A percentile compares a stretch with the other conserved stretches of the same genome.
phyloP scores from a whole-genome alignment of 169 alveolate genomes.

The Toxoplasma gondii region DNA sequence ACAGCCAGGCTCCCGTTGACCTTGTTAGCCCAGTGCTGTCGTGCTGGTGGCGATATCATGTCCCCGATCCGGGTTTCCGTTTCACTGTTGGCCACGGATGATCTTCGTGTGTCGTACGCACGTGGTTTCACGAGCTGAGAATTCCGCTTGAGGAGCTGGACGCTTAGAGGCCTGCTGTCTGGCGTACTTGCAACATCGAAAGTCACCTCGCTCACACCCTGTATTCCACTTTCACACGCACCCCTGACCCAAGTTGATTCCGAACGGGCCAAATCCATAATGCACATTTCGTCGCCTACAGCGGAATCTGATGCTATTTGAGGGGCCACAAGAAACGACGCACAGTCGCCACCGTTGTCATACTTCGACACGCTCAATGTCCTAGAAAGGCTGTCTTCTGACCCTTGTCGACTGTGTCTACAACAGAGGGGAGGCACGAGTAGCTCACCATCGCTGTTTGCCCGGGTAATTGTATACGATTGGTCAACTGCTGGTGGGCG shows the following conservation, averaged over 20 bases:
- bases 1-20: no score
- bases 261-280: not conserved
- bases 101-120: not conserved
- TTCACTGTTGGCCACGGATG: no score
- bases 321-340: not conserved
- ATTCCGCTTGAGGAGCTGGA: not conserved
- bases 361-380: not conserved
- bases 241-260: not conserved
- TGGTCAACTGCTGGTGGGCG: not conserved
- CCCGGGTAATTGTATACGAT: not conserved
- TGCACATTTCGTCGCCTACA: not conserved
- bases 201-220: not conserved
- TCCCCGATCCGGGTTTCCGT: no score
- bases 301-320: not conserved
- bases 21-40: no score
- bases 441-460: not conserved
- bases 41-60: no score
- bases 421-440: not conserved
- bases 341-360: not conserved
- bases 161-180: not conserved
- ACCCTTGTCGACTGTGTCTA: not conserved
- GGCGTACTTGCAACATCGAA: not conserved
- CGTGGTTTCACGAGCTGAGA: not conserved
- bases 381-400: not conserved
- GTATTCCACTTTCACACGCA: not conserved